phyloP scores from a whole-genome alignment of 768 basidiomycete species.

The Phlebiopsis flavidoalba region DNA sequence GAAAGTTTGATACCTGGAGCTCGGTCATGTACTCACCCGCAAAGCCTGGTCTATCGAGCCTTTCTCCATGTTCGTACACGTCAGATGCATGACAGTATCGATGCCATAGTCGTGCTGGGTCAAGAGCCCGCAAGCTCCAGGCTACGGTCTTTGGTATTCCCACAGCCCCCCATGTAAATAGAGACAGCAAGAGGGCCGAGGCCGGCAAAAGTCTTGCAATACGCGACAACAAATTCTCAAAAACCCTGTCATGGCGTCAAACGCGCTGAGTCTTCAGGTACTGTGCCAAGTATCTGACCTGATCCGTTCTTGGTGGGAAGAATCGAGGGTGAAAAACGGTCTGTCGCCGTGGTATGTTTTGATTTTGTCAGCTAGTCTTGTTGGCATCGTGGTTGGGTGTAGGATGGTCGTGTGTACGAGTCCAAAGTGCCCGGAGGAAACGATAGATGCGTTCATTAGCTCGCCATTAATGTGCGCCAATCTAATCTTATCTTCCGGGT shows the following conservation, averaged over 20 bases:
- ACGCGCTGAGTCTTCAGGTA: neutral
- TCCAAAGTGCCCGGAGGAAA: neutral
- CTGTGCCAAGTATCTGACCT: slow-evolving; percentile 40
- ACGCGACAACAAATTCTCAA: slow-evolving; percentile 85
- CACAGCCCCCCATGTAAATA: slow-evolving; percentile 97
- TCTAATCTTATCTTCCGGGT: neutral
- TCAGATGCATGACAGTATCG: slow-evolving; percentile 90
- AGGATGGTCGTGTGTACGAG: neutral
- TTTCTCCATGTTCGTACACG: slow-evolving; percentile 94
- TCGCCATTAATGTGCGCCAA: slow-evolving; percentile 3
- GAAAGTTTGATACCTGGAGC: neutral
- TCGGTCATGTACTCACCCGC: slow-evolving; percentile 43
- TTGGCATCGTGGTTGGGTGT: slow-evolving; percentile 19
- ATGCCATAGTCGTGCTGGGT: slow-evolving; percentile 69
- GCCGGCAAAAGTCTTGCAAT: slow-evolving; percentile 74
- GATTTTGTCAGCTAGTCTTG: slow-evolving; percentile 78
- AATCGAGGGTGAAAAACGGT: slow-evolving; percentile 94
- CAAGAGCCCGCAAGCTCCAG: slow-evolving; percentile 80
- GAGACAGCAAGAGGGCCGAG: slow-evolving; percentile 82
- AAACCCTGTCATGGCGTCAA: slow-evolving; percentile 53
- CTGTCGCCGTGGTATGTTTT: slow-evolving; percentile 30
- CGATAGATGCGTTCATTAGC: neutral
- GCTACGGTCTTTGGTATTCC: slow-evolving; percentile 81
- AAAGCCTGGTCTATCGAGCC: slow-evolving; percentile 86
- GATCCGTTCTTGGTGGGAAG: slow-evolving; percentile 93